Conservation (phyloP, 352 stramenopile genomes). For the Phytopythium kandeliae region DNA sequence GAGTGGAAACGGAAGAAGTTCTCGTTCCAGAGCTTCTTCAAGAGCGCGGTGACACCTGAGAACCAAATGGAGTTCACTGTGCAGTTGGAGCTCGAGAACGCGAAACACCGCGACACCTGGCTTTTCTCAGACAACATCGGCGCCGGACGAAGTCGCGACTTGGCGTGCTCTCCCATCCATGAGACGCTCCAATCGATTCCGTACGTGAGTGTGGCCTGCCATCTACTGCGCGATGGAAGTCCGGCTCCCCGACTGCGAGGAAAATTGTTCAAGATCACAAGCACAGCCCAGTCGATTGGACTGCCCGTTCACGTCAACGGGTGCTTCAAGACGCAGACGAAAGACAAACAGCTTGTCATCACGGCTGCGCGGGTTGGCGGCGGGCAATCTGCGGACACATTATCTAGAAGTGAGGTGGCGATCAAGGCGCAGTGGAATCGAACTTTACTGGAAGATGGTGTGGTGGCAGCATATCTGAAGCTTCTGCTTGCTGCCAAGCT, state of each 20-base stretch:
- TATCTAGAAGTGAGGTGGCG: constrained; percentile 41
- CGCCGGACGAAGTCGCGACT: constrained; percentile 53
- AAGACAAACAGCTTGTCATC: constrained; percentile 35
- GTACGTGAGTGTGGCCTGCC: constrained; percentile 61
- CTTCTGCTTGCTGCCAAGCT: constrained; percentile 50
- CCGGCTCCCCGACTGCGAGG: constrained; percentile 33
- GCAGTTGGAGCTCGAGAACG: constrained; percentile 59
- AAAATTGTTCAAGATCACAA: constrained; percentile 55
- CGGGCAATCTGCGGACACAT: not conserved
- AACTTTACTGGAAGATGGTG: constrained; percentile 60
- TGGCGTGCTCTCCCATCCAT: constrained; percentile 53
- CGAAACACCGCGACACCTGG: constrained; percentile 43
- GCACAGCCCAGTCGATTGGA: constrained; percentile 37
- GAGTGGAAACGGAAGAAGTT: constrained; percentile 78
- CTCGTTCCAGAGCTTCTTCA: constrained; percentile 74
- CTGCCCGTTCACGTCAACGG: constrained; percentile 72
- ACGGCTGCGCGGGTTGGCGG: constrained; percentile 7
- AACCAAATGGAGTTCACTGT: constrained; percentile 63
- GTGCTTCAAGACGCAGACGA: constrained; percentile 64
- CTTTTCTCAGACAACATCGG: constrained; percentile 65
- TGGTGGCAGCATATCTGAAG: constrained; percentile 55
- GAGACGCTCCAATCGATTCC: constrained; percentile 55
- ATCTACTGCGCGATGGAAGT: constrained; percentile 45
- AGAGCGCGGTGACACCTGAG: constrained; percentile 44
- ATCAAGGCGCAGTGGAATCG: constrained; percentile 67